Conservation (phyloP, 2,329 filamentous ascomycete genomes). For the Trichoderma arundinaceum region DNA sequence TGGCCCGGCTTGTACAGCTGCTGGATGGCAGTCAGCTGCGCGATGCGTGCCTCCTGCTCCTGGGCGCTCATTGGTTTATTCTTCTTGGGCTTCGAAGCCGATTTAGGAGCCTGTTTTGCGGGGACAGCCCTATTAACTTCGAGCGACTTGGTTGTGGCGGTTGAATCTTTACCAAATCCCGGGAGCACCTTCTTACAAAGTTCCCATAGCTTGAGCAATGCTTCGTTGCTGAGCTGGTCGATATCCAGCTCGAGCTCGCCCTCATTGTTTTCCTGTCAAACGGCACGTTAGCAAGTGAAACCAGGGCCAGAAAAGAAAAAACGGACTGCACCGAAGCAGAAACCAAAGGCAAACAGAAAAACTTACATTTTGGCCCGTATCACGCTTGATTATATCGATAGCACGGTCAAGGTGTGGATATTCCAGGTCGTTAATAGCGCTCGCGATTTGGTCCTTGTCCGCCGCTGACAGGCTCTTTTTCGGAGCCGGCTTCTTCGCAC, state of each 20-base stretch:
- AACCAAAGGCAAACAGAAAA: not conserved
- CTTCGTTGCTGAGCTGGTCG: slow-evolving; percentile 61
- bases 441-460: slow-evolving; percentile 91
- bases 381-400: slow-evolving; percentile 87
- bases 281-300: not conserved
- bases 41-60: slow-evolving; percentile 71
- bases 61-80: slow-evolving; percentile 77
- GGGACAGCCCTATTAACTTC: slow-evolving; percentile 41
- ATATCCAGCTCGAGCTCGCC: slow-evolving; percentile 67
- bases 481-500: slow-evolving; percentile 52
- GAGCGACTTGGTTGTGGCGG: slow-evolving; percentile 40
- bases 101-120: slow-evolving; percentile 41
- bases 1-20: slow-evolving; percentile 48
- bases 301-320: not conserved
- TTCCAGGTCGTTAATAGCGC: slow-evolving; percentile 80
- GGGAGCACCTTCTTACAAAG: slow-evolving; percentile 52
- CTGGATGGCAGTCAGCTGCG: slow-evolving; percentile 62
- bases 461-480: slow-evolving; percentile 68
- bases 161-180: slow-evolving; percentile 47
- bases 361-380: slow-evolving; percentile 75
- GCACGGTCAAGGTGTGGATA: slow-evolving; percentile 78
- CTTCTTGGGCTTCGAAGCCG: slow-evolving; percentile 64
- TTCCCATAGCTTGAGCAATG: slow-evolving; percentile 58
- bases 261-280: slow-evolving; percentile 59
- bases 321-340: not conserved